phyloP scores from a whole-genome alignment of 108 stramenopile genomes.

The Cyclostephanos tholiformis region DNA sequence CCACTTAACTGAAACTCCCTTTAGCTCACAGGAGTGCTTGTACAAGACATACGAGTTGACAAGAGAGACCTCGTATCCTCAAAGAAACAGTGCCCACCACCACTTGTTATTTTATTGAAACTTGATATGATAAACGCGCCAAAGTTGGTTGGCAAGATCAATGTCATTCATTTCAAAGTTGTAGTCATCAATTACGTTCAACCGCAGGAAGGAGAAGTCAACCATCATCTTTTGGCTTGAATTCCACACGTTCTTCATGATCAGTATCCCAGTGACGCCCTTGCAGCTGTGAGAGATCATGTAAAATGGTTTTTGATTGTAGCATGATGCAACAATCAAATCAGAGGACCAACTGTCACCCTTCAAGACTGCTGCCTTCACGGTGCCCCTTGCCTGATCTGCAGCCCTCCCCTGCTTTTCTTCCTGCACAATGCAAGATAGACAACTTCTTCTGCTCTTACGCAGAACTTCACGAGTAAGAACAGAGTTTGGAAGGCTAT shows the following conservation, averaged over 20 bases:
- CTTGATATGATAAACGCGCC: no score
- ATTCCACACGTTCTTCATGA: neutral
- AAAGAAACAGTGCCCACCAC: no score
- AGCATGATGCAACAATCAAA: no score
- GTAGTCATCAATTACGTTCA: conserved; percentile 5
- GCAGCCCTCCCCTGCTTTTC: conserved; percentile 14
- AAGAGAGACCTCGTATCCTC: no score
- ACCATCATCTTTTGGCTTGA: neutral
- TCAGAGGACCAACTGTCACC: no score
- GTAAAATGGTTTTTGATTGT: no score
- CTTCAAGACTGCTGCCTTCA: conserved; percentile 26
- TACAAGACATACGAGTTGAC: no score
- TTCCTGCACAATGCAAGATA: conserved; percentile 17
- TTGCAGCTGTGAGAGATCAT: conserved; percentile 16
- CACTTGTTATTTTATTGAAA: no score
- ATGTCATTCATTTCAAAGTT: conserved; percentile 14
- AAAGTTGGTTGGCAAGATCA: no score
- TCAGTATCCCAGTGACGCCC: conserved; percentile 11
- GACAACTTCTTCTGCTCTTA: conserved; percentile 9
- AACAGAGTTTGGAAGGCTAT: neutral
- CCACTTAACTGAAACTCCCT: no score
- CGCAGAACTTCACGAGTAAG: conserved; percentile 11
- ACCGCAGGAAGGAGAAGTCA: conserved; percentile 19
- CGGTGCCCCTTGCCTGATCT: conserved; percentile 8
- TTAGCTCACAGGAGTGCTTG: no score